Percentiles rank a stretch among this genome's conserved stretches.
Conservation (phyloP, 2,329 filamentous ascomycete species). For the Penicillium concentricum region DNA sequence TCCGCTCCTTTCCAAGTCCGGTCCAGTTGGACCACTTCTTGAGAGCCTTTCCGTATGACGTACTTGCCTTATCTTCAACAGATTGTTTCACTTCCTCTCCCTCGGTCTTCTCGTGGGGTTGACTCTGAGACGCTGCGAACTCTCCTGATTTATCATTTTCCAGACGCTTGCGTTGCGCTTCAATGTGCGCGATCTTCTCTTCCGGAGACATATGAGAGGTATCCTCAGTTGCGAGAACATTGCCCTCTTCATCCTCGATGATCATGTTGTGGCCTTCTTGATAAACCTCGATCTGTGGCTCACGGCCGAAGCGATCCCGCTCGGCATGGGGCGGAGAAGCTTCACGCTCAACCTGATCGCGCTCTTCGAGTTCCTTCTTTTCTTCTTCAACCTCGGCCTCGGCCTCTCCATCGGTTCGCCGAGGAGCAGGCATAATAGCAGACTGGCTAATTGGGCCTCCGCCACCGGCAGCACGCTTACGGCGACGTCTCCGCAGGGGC, state of each 20-base stretch:
- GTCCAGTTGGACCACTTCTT: constrained; percentile 49
- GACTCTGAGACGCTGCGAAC: constrained; percentile 48
- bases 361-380: constrained; percentile 27
- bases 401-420: constrained; percentile 39
- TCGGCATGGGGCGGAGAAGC: constrained; percentile 39
- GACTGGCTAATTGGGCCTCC: constrained; percentile 89
- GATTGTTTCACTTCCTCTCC: constrained; percentile 44
- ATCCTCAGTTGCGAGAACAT: constrained; percentile 70
- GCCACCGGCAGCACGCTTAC: constrained; percentile 70
- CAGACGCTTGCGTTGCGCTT: constrained; percentile 50
- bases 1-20: constrained; percentile 39
- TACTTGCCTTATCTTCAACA: constrained; percentile 34
- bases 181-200: constrained; percentile 61
- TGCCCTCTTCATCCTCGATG: constrained; percentile 82
- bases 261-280: constrained; percentile 77
- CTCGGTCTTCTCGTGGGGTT: constrained; percentile 45
- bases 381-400: constrained; percentile 21
- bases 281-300: constrained; percentile 63
- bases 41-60: constrained; percentile 44
- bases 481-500: constrained; percentile 55
- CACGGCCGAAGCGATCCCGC: constrained; percentile 34
- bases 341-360: constrained; percentile 35
- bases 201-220: constrained; percentile 49
- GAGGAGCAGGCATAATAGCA: constrained; percentile 70
- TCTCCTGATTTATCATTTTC: constrained; percentile 52